Evolutionary conservation across 1,139 yeast species (phyloP).

Genomic region (Kodamaea arcana): DNA sequence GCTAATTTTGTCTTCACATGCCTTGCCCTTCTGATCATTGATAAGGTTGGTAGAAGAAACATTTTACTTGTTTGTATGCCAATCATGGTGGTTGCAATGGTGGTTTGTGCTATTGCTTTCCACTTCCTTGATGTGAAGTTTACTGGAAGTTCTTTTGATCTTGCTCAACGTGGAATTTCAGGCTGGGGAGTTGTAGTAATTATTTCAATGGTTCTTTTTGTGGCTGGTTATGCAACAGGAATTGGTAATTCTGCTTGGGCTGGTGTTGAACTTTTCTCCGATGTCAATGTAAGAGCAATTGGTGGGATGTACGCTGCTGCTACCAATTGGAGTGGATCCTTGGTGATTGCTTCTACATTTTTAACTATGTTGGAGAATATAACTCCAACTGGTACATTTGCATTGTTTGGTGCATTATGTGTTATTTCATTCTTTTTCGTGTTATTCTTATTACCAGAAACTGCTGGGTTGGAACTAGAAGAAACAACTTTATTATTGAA

Average conservation of each 20-base stretch:
- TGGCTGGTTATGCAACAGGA: conserved; percentile 88
- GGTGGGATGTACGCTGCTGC: conserved; percentile 93
- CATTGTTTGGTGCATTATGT: conserved; percentile 82
- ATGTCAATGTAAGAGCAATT: conserved; percentile 79
- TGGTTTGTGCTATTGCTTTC: conserved; percentile 82
- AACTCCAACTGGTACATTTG: conserved; percentile 93
- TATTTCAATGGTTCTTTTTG: conserved; percentile 78
- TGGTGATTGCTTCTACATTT: conserved; percentile 86
- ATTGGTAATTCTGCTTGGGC: conserved; percentile 99
- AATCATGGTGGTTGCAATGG: conserved; percentile 72
- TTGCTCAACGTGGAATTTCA: conserved; percentile 45
- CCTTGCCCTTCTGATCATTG: conserved; percentile 79
- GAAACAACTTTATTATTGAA: conserved; percentile 79
- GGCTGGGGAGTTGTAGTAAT: conserved; percentile 89
- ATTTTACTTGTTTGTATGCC: conserved; percentile 74
- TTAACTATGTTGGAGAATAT: conserved; percentile 89
- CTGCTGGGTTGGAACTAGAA: conserved; percentile 84
- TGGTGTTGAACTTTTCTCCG: conserved; percentile 91
- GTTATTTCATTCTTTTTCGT: conserved; percentile 66
- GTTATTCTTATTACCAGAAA: conserved; percentile 85
- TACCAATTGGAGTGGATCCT: conserved; percentile 93
- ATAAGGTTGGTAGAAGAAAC: conserved; percentile 78
- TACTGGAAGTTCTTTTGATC: conserved; percentile 42
- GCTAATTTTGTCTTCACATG: conserved; percentile 85
- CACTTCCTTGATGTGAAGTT: conserved; percentile 68